These are phyloP conservation scores for Cercospora zeae-maydis DNA, from an alignment of 2,329 filamentous ascomycete species.

Conservation along the genomic window DNA sequence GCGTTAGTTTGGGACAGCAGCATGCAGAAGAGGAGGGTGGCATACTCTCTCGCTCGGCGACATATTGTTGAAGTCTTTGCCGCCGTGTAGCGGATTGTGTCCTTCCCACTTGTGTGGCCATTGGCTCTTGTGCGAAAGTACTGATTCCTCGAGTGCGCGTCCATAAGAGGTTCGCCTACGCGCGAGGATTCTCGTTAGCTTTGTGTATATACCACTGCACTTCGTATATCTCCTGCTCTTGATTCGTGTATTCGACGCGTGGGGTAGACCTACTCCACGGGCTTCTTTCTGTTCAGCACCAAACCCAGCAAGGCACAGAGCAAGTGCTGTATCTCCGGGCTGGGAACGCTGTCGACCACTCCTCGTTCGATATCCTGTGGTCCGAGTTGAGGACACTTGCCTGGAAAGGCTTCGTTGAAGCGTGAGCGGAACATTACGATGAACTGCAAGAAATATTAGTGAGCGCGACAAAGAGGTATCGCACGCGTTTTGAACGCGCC, in stretches of 20 bases:
- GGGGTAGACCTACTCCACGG: conserved; percentile 76
- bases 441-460: conserved; percentile 64
- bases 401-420: conserved; percentile 84
- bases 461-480: conserved; percentile 22
- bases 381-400: conserved; percentile 82
- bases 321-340: conserved; percentile 80
- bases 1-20: background rate
- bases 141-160: conserved; percentile 88
- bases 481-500: conserved; percentile 33
- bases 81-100: conserved; percentile 77
- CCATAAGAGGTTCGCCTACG: conserved; percentile 84
- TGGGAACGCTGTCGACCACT: conserved; percentile 70
- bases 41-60: conserved; percentile 73
- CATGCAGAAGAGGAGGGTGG: background rate
- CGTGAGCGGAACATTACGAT: conserved; percentile 97
- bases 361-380: conserved; percentile 93
- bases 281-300: conserved; percentile 94
- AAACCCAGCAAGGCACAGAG: conserved; percentile 85
- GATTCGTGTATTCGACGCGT: background rate
- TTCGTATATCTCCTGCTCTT: background rate
- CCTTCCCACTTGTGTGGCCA: conserved; percentile 83
- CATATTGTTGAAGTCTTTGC: conserved; percentile 79
- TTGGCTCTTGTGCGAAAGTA: conserved; percentile 78
- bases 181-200: conserved; percentile 34
- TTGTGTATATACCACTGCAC: background rate